Percentiles rank a stretch among this genome's conserved stretches.
These are phyloP conservation scores for Aureobasidium sp. DNA, from an alignment of 2,329 filamentous ascomycete species.

Conservation along the genomic window DNA sequence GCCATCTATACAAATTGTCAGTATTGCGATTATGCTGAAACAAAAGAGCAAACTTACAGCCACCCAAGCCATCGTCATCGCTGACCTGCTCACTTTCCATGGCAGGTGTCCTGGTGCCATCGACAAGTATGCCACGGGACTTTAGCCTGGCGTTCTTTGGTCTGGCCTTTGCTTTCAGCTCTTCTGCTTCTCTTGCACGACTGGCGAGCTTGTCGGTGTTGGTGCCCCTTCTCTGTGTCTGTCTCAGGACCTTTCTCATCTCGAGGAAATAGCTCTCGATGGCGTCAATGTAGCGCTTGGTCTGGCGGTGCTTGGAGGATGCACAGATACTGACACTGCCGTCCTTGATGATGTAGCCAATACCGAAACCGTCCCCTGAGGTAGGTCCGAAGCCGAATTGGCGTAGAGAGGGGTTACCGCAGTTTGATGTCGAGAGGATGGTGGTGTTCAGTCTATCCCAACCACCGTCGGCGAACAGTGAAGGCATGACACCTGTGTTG, in stretches of 20 bases:
- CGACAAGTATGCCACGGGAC: conserved; percentile 65
- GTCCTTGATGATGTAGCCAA: conserved; percentile 98
- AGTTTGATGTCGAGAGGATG: conserved; percentile 95
- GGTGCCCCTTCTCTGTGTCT: conserved; percentile 53
- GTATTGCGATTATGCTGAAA: neutral
- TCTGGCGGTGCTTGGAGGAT: conserved; percentile 89
- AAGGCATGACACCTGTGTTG: conserved; percentile 55
- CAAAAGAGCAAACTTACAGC: conserved; percentile 62
- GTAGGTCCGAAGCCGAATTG: conserved; percentile 97
- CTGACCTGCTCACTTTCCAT: conserved; percentile 62
- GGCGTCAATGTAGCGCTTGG: conserved; percentile 79
- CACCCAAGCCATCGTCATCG: conserved; percentile 83
- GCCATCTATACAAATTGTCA: conserved; percentile 57
- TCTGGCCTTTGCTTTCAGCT: conserved; percentile 45
- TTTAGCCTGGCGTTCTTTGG: conserved; percentile 50
- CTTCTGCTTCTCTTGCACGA: conserved; percentile 57
- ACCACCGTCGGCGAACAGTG: conserved; percentile 77
- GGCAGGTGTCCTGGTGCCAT: conserved; percentile 50
- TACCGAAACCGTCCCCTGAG: conserved; percentile 88
- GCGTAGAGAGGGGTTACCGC: conserved; percentile 86
- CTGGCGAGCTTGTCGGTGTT: conserved; percentile 48
- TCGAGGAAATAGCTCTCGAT: conserved; percentile 87
- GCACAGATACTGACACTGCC: conserved; percentile 86
- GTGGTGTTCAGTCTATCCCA: conserved; percentile 97
- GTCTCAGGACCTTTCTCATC: conserved; percentile 73